Evolutionary conservation across 148 eudicot genomes (phyloP).

Genomic region (Rhododendron henanense): DNA sequence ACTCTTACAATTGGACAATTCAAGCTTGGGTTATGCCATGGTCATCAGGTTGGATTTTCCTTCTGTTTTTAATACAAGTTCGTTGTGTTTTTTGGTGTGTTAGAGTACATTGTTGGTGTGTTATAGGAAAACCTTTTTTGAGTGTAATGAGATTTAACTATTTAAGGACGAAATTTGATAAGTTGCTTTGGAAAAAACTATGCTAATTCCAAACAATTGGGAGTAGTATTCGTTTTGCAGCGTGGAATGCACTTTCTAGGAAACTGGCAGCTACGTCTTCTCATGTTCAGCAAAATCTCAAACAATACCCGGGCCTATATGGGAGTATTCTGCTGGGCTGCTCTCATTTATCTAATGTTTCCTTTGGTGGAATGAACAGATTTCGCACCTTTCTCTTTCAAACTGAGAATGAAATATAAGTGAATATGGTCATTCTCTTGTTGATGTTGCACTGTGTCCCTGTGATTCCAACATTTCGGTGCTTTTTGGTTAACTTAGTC

Average conservation of each 20-base stretch:
- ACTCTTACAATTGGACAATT: constrained; percentile 93
- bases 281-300: not conserved
- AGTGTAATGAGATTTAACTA: not conserved
- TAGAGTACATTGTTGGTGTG: not conserved
- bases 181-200: not conserved
- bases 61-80: not conserved
- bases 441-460: not conserved
- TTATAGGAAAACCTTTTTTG: not conserved
- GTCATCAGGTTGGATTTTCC: constrained; percentile 74
- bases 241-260: not conserved
- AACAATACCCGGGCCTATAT: not conserved
- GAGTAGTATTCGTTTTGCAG: not conserved
- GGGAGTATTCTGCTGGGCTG: not conserved
- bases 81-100: no score
- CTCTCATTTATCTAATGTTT: not conserved
- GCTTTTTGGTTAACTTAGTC: not conserved
- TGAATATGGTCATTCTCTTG: not conserved
- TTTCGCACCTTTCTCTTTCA: not conserved
- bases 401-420: not conserved
- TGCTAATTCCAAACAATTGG: not conserved
- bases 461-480: not conserved
- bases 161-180: not conserved
- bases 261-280: not conserved
- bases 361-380: not conserved
- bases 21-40: constrained; percentile 96